Conservation (phyloP, 139 green algal genomes). For the Chlorella sp. region DNA sequence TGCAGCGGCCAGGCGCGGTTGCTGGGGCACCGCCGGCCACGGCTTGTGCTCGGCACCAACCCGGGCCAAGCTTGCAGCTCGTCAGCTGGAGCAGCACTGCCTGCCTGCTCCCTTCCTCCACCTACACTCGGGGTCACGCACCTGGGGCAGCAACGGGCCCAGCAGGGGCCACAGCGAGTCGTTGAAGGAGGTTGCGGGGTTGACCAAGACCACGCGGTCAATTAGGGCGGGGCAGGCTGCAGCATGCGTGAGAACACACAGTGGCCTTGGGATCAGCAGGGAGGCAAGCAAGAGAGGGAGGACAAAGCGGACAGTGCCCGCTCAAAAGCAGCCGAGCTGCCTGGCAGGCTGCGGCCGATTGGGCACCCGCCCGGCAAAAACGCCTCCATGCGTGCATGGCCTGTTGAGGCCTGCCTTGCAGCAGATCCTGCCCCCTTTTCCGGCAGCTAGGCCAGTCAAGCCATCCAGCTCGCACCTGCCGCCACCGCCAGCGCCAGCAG, state of each 20-base stretch:
- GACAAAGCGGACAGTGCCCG: too few relatives aligned
- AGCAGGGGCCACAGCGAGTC: slow-evolving; percentile 73
- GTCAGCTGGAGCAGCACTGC: background rate
- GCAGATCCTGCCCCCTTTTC: background rate
- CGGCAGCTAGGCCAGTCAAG: slow-evolving; percentile 27
- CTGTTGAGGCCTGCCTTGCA: too few relatives aligned
- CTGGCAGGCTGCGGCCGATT: too few relatives aligned
- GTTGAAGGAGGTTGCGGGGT: slow-evolving; percentile 88
- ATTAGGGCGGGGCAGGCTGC: slow-evolving; percentile 36
- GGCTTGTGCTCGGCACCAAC: too few relatives aligned
- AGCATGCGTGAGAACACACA: too few relatives aligned
- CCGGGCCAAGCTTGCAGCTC: too few relatives aligned
- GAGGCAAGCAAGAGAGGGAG: too few relatives aligned
- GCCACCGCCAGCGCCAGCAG: slow-evolving; percentile 81
- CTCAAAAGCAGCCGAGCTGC: too few relatives aligned
- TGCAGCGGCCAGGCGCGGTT: background rate
- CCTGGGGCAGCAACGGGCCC: slow-evolving; percentile 69
- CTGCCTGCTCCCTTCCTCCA: background rate
- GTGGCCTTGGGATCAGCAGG: too few relatives aligned
- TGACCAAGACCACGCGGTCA: slow-evolving; percentile 80
- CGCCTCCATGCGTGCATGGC: too few relatives aligned
- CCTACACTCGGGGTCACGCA: slow-evolving; percentile 33
- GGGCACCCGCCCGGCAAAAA: too few relatives aligned
- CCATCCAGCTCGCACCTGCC: slow-evolving; percentile 8
- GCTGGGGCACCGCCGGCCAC: too few relatives aligned